Evolutionary conservation across 768 basidiomycete species (phyloP), one percentile per base, ranked within the genome.

Genomic region (Hypsizygus marmoreus): DNA sequence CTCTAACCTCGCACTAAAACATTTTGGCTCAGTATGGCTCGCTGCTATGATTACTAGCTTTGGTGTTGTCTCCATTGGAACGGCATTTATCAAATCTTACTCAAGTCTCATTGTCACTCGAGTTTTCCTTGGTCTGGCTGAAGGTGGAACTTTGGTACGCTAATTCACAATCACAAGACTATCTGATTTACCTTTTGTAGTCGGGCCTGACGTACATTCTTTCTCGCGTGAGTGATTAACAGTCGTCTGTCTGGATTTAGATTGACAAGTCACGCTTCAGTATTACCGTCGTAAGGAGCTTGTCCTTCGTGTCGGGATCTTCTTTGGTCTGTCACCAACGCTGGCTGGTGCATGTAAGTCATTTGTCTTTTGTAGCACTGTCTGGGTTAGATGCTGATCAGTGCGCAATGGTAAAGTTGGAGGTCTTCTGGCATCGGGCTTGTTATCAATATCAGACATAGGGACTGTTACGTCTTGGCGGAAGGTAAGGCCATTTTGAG

Each of bases 401-500:
- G n/a, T n/a, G n/a, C n/a, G n/a, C n/a, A n/a, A n/a, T n/a, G n/a
- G n/a, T 23, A 26, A 20, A 68, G 67, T 70, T 43, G 68, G 70
- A 13, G 70, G 70, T n/a, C 55, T 71, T 7, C 52, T 71, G 19
- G 68, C 70, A 2, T 71, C 70, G 10, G 68, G 70, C 23, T 58
- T 71, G 20, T 56, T 70, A n/a, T 57, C 58, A 1, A 43, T 71
- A 1, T 41, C 57, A 7, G 63, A 71, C 47, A 57, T 71, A 36
- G 67, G 68, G 1, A 43, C 49, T 12, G 60, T 70, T 2, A 59
- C 50, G 16, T 51, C 60, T 24, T 71, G 70, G 70, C 49, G 67
- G 33, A 71, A 71, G 59, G 67, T 66, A 22, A 43, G 54, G 44
- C 22, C 4, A 45, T 8, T 28, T 19, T 8, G 30, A 13, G 11